Conservation (phyloP, 2,329 filamentous ascomycete genomes). For the Colletotrichum acutatum region DNA sequence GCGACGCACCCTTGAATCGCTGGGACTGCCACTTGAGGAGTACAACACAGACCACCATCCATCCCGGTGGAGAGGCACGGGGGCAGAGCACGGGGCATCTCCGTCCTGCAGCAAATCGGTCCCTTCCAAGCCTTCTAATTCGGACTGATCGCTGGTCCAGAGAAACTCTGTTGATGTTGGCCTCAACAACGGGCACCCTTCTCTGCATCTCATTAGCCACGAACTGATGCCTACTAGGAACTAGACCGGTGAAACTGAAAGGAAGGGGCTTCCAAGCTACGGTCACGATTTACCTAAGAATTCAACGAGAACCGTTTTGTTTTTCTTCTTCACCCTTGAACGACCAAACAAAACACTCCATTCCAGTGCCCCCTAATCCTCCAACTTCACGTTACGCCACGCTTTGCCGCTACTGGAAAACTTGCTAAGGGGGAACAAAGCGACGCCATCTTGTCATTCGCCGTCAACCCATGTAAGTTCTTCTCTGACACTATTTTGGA, state of each 20-base stretch:
- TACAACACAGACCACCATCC: conserved; percentile 22
- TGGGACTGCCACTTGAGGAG: background rate
- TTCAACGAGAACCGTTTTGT: background rate
- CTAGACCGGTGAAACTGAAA: background rate
- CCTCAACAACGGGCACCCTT: background rate
- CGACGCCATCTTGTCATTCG: background rate
- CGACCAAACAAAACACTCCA: background rate
- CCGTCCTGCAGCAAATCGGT: background rate
- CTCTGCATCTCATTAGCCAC: background rate
- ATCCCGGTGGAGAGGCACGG: background rate
- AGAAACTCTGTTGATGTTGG: background rate
- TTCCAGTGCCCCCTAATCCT: background rate
- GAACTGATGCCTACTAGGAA: background rate
- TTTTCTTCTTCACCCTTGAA: background rate
- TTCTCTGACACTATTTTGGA: background rate
- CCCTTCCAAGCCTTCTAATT: background rate
- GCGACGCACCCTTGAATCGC: background rate
- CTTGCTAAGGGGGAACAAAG: background rate
- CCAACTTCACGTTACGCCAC: background rate
- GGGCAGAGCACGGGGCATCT: background rate
- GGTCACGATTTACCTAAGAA: background rate
- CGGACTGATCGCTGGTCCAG: background rate
- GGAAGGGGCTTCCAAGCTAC: no score
- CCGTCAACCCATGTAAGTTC: background rate
- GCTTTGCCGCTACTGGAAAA: background rate